phyloP scores from a whole-genome alignment of 768 basidiomycete species.

The Pulveroboletus sp. region DNA sequence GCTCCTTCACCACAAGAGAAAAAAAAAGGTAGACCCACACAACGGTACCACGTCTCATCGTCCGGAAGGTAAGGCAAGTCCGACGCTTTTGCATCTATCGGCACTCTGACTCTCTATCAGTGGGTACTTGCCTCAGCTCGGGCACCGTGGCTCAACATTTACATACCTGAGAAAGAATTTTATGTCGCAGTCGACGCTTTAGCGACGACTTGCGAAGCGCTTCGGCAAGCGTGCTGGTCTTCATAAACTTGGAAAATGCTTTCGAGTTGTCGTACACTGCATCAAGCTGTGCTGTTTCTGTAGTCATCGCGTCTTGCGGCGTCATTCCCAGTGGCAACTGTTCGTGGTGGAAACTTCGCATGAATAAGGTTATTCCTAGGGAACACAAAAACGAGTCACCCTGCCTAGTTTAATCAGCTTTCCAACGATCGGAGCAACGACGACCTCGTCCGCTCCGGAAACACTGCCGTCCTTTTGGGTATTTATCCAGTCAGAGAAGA shows the following conservation, averaged over 20 bases:
- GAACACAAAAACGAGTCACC: conserved; percentile 5
- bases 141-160: neutral
- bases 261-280: conserved; percentile 39
- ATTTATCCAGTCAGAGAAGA: conserved; percentile 40
- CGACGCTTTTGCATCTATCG: conserved; percentile 26
- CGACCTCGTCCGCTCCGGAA: conserved; percentile 9
- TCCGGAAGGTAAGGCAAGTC: conserved; percentile 34
- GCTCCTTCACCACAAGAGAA: neutral
- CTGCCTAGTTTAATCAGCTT: conserved; percentile 15
- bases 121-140: neutral
- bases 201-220: conserved; percentile 17
- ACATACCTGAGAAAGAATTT: conserved; percentile 37
- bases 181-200: conserved; percentile 27
- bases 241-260: conserved; percentile 33
- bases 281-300: conserved; percentile 9
- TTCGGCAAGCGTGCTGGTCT: conserved; percentile 17
- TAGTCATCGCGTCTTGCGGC: neutral
- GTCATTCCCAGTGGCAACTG: conserved; percentile 15
- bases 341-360: neutral
- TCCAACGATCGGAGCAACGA: conserved; percentile 11
- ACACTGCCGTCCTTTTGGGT: conserved; percentile 8
- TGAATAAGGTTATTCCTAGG: neutral
- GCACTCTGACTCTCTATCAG: conserved; percentile 19
- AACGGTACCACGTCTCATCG: conserved; percentile 34
- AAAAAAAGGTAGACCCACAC: conserved; percentile 17